phyloP scores from a whole-genome alignment of 2,329 filamentous ascomycete species.

The Botrytis pseudocinerea region DNA sequence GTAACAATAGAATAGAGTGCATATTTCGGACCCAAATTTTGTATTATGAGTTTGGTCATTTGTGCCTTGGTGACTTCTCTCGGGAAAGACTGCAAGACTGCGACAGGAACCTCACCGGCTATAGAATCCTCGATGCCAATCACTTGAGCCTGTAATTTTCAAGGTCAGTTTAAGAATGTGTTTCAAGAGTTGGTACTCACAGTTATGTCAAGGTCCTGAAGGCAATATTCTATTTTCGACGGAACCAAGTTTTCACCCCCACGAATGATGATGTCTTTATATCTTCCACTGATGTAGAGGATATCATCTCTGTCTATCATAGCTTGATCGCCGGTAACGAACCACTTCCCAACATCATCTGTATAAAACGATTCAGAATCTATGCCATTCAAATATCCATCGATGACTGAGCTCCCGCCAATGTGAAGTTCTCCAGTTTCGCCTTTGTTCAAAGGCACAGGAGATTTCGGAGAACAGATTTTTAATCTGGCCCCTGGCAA shows the following conservation, averaged over 20 bases:
- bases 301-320: conserved; percentile 48
- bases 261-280: conserved; percentile 72
- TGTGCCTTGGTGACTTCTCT: neutral
- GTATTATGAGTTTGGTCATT: neutral
- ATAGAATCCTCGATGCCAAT: neutral
- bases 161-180: neutral
- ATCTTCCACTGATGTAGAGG: conserved; percentile 61
- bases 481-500: conserved; percentile 39
- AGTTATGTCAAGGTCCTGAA: conserved; percentile 38
- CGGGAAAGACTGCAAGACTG: neutral
- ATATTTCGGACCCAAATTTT: neutral
- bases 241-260: conserved; percentile 62
- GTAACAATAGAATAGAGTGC: neutral
- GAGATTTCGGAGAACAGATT: neutral
- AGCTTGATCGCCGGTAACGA: conserved; percentile 56
- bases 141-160: neutral
- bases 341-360: conserved; percentile 43
- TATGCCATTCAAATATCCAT: conserved; percentile 70
- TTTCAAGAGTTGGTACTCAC: neutral
- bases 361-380: conserved; percentile 42
- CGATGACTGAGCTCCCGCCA: conserved; percentile 73
- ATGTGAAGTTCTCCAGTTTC: conserved; percentile 74
- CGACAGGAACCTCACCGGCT: neutral
- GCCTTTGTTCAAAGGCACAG: conserved; percentile 40
- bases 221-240: conserved; percentile 68